A percentile compares a stretch with the other conserved stretches of the same genome.
Evolutionary conservation across 441 rosid species (phyloP).

Genomic region (Hura crepitans): DNA sequence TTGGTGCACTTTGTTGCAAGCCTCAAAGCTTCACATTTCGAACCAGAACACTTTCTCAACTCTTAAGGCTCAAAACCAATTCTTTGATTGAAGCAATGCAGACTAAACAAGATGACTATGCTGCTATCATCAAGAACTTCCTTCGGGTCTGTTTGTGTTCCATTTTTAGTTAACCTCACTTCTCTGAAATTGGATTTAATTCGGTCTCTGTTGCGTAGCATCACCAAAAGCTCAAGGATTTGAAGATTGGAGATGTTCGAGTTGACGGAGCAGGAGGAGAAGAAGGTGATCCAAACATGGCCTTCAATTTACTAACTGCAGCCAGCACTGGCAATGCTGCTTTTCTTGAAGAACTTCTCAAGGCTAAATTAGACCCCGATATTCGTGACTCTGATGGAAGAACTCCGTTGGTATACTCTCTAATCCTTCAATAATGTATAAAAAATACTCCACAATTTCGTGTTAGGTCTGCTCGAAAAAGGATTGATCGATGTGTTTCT

Average conservation of each 20-base stretch:
- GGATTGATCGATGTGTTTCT: neutral
- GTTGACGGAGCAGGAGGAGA: constrained; percentile 45
- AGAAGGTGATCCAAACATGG: constrained; percentile 38
- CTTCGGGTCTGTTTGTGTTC: constrained; percentile 44
- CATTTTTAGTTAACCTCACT: no score
- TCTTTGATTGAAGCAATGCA: constrained; percentile 64
- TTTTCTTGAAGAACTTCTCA: constrained; percentile 77
- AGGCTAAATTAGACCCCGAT: constrained; percentile 68
- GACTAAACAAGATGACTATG: constrained; percentile 57
- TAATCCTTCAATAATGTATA: no score
- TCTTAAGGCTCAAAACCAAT: constrained; percentile 60
- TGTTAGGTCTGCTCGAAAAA: neutral
- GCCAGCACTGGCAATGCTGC: constrained; percentile 78
- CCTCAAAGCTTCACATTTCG: constrained; percentile 68
- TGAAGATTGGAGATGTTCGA: constrained; percentile 41
- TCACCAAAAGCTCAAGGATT: constrained; percentile 49
- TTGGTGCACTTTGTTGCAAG: constrained; percentile 65
- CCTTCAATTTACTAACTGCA: constrained; percentile 50
- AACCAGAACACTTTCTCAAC: constrained; percentile 73
- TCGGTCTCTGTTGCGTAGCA: constrained; percentile 37
- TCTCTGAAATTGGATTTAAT: no score
- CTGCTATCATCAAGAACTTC: constrained; percentile 62
- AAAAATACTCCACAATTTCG: neutral
- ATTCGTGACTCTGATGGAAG: constrained; percentile 61
- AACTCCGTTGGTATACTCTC: constrained; percentile 64